Conservation (phyloP, 2,329 filamentous ascomycete genomes). For the Ophiocordyceps robertsii region DNA sequence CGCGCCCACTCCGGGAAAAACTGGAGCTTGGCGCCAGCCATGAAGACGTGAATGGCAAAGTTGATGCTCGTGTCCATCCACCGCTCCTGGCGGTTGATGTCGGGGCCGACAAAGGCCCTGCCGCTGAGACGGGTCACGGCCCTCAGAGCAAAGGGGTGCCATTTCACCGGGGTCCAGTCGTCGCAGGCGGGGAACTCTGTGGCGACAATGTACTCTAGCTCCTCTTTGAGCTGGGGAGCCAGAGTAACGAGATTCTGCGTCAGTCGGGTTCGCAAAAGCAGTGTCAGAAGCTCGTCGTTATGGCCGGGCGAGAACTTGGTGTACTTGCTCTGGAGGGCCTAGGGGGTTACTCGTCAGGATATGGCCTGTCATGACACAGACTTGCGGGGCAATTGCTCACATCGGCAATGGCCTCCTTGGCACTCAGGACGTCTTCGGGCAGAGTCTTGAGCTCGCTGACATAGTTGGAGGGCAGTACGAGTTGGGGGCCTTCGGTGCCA, state of each 20-base stretch:
- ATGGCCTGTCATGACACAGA: too few relatives aligned
- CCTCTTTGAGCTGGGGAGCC: conserved; percentile 29
- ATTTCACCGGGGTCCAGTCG: conserved; percentile 41
- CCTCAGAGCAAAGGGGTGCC: conserved; percentile 37
- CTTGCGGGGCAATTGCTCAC: conserved; percentile 11
- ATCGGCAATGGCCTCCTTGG: conserved; percentile 33
- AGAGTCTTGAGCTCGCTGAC: conserved; percentile 32
- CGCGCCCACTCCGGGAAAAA: conserved; percentile 37
- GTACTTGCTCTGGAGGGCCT: conserved; percentile 37
- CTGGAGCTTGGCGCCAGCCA: conserved; percentile 34
- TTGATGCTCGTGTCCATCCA: conserved; percentile 40
- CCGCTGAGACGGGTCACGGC: conserved; percentile 40
- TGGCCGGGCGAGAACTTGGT: conserved; percentile 34
- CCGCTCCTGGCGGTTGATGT: conserved; percentile 34
- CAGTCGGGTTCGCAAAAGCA: conserved; percentile 31
- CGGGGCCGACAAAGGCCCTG: conserved; percentile 35
- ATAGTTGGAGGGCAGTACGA: conserved; percentile 30
- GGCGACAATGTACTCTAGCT: conserved; percentile 30
- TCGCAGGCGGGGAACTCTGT: conserved; percentile 35
- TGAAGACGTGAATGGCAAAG: conserved; percentile 35
- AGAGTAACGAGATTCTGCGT: conserved; percentile 33
- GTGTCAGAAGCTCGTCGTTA: conserved; percentile 29
- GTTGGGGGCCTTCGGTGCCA: conserved; percentile 35
- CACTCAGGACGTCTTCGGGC: conserved; percentile 34
- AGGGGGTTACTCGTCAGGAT: too few relatives aligned